Evolutionary conservation across 352 stramenopile genomes (phyloP).

Genomic region (Albugo candida): DNA sequence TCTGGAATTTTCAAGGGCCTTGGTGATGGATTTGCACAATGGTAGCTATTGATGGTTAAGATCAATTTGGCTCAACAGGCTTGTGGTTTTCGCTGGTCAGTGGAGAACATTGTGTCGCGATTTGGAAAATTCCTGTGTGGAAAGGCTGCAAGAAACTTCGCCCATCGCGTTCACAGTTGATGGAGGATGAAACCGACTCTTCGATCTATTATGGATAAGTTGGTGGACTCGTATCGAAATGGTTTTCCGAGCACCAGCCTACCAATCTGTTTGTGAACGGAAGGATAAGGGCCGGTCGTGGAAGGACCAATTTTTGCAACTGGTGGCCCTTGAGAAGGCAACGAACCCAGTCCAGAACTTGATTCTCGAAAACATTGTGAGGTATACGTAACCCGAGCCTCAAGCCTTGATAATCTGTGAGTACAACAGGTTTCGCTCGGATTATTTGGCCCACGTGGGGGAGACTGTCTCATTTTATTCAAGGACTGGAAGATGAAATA

Average conservation of each 20-base stretch:
- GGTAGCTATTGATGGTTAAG: not conserved
- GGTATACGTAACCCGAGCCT: not conserved
- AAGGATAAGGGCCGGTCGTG: conserved; percentile 2
- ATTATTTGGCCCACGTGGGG: too few species aligned
- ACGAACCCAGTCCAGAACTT: not conserved
- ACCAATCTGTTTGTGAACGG: not conserved
- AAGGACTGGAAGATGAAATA: too few species aligned
- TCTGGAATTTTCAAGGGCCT: not conserved
- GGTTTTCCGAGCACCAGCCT: not conserved
- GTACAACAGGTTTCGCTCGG: not conserved
- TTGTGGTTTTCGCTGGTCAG: not conserved
- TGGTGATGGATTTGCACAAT: not conserved
- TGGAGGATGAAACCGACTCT: not conserved
- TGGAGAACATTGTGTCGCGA: not conserved
- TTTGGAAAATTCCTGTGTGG: conserved; percentile 1
- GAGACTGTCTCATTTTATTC: too few species aligned
- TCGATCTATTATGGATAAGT: not conserved
- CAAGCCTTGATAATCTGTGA: not conserved
- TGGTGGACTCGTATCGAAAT: conserved; percentile 1
- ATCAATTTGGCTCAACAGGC: not conserved
- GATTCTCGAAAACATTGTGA: conserved; percentile 6
- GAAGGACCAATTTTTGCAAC: conserved; percentile 5
- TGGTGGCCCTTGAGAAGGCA: not conserved
- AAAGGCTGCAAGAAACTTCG: not conserved
- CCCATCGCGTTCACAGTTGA: not conserved